phyloP scores from a whole-genome alignment of 495 filamentous ascomycete genomes.

The Penicillium tannophilum region DNA sequence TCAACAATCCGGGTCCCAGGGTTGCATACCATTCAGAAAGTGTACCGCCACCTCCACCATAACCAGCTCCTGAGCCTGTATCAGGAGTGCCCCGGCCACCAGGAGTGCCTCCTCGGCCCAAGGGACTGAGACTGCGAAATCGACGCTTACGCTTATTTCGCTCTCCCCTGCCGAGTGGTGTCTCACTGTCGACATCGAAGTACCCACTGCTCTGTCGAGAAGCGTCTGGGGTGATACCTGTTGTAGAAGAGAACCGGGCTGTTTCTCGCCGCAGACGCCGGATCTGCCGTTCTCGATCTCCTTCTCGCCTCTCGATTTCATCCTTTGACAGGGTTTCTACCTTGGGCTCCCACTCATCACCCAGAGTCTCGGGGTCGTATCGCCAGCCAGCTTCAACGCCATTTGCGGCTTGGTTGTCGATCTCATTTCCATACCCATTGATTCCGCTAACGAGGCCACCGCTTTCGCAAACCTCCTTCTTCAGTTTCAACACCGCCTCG shows the following conservation, averaged over 20 bases:
- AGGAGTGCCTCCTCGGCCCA: constrained; percentile 66
- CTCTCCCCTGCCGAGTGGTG: constrained; percentile 82
- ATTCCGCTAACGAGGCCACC: constrained; percentile 75
- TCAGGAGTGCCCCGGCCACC: constrained; percentile 77
- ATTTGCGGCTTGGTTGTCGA: constrained; percentile 86
- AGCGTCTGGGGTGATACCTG: constrained; percentile 68
- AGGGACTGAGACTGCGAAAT: constrained; percentile 84
- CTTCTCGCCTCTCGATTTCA: constrained; percentile 97
- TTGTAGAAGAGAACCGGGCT: constrained; percentile 83
- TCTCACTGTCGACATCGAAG: constrained; percentile 63
- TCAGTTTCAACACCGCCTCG: constrained; percentile 87
- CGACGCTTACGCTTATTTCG: constrained; percentile 91
- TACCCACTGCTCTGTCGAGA: constrained; percentile 59
- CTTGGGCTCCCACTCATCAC: constrained; percentile 92
- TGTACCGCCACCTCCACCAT: constrained; percentile 67
- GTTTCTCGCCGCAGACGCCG: constrained; percentile 86
- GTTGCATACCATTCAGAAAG: constrained; percentile 65
- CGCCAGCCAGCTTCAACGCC: constrained; percentile 85
- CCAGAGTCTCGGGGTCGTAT: constrained; percentile 86
- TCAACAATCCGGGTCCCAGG: not conserved
- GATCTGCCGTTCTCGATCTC: constrained; percentile 89
- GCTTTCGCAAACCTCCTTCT: constrained; percentile 94
- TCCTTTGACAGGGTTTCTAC: constrained; percentile 88
- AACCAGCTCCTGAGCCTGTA: constrained; percentile 62
- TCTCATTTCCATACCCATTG: constrained; percentile 70